These are phyloP conservation scores for Melampsora medusae DNA, from an alignment of 1,284 basidiomycete species.

Conservation along the genomic window DNA sequence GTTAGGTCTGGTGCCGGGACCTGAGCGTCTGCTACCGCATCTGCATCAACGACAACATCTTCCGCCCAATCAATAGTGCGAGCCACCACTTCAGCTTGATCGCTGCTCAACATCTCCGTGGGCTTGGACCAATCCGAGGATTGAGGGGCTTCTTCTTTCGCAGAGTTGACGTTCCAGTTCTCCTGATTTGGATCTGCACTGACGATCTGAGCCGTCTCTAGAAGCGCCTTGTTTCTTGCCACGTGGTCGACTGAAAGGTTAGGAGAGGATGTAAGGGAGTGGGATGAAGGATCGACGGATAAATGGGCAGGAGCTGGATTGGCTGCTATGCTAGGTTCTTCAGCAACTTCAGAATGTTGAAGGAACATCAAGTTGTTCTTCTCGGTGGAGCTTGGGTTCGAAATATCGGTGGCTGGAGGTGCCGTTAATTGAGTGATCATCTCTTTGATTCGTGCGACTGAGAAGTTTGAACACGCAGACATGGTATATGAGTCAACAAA, in stretches of 20 bases:
- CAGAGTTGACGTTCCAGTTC: background rate
- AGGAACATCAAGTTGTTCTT: slow-evolving; percentile 38
- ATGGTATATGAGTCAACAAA: background rate
- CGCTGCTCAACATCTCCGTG: slow-evolving; percentile 16
- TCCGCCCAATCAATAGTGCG: slow-evolving; percentile 44
- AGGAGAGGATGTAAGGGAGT: background rate
- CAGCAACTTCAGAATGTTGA: slow-evolving; percentile 42
- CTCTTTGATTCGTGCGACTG: slow-evolving; percentile 49
- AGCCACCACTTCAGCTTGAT: slow-evolving; percentile 31
- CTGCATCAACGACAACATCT: slow-evolving; percentile 38
- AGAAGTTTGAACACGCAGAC: background rate
- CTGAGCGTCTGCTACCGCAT: slow-evolving; percentile 25
- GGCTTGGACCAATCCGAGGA: slow-evolving; percentile 27
- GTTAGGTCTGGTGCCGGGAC: background rate
- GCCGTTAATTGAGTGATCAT: slow-evolving; percentile 51
- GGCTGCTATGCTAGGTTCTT: background rate
- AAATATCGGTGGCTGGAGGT: slow-evolving; percentile 45
- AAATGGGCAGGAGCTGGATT: background rate
- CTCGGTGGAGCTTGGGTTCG: slow-evolving; percentile 1
- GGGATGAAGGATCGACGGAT: background rate
- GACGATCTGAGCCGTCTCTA: slow-evolving; percentile 35
- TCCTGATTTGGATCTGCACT: background rate
- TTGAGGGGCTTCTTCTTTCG: slow-evolving; percentile 13
- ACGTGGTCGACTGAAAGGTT: slow-evolving; percentile 28
- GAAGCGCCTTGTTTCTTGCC: slow-evolving; percentile 33